Conservation (phyloP, 129 eudicot genomes). For the Flaveria brownii region DNA sequence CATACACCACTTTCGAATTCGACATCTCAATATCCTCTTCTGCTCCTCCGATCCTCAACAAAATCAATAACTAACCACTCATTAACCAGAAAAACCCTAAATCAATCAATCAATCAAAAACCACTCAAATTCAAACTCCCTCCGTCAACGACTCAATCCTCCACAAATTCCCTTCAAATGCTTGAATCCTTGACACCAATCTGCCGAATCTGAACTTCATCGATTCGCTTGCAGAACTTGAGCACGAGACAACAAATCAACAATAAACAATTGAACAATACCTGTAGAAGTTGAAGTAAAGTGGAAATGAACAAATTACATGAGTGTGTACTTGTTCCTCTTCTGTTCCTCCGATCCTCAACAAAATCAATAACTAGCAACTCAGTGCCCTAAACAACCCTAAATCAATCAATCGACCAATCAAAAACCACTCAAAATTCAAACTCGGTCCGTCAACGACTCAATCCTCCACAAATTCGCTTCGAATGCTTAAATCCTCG, state of each 20-base stretch:
- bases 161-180: not conserved
- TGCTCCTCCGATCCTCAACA: slow-evolving; percentile 23
- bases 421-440: slow-evolving; percentile 18
- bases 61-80: slow-evolving; percentile 23
- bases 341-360: slow-evolving; percentile 19
- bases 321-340: not conserved
- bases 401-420: too few species aligned
- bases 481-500: not conserved
- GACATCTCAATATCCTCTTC: slow-evolving; percentile 26
- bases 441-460: not conserved
- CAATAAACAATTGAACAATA: not conserved
- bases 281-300: slow-evolving; percentile 1
- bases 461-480: slow-evolving; percentile 2
- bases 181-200: not conserved
- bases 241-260: slow-evolving; percentile 10
- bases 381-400: slow-evolving; percentile 17
- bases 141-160: not conserved
- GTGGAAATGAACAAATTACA: not conserved
- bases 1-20: slow-evolving; percentile 88
- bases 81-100: slow-evolving; percentile 12
- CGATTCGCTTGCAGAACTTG: slow-evolving; percentile 1
- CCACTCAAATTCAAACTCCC: not conserved
- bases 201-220: slow-evolving; percentile 35
- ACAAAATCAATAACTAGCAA: slow-evolving; percentile 22
- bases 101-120: not conserved